These are phyloP conservation scores for Ottelia alismoides DNA, from an alignment of 106 monocot genomes.

Conservation along the genomic window DNA sequence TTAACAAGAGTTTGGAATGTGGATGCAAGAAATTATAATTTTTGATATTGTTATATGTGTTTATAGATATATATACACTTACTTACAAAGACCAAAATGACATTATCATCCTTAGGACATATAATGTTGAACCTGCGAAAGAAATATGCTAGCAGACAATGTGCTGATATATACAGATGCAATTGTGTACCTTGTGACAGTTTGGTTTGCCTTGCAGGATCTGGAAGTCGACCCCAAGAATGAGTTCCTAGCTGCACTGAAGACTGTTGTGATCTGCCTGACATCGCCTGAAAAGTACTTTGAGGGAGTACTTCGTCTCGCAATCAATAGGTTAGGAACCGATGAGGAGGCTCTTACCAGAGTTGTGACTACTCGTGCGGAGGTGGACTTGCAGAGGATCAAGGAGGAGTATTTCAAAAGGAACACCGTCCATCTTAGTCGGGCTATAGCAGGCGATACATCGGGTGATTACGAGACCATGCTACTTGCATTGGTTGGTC, in stretches of 20 bases:
- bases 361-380: constrained; percentile 54
- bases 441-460: constrained; percentile 41
- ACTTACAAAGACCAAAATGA: too few species aligned
- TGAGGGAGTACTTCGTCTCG: constrained; percentile 47
- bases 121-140: too few species aligned
- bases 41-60: too few species aligned
- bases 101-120: too few species aligned
- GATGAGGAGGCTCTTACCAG: constrained; percentile 63
- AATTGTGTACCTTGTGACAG: too few species aligned
- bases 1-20: too few species aligned
- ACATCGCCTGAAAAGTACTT: constrained; percentile 47
- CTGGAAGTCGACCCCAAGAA: constrained; percentile 52
- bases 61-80: too few species aligned
- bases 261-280: constrained; percentile 26
- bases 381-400: constrained; percentile 48
- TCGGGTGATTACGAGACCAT: constrained; percentile 56
- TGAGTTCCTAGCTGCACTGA: constrained; percentile 44
- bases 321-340: constrained; percentile 49
- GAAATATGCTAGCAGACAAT: too few species aligned
- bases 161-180: too few species aligned
- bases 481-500: constrained; percentile 43
- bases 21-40: too few species aligned
- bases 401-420: constrained; percentile 51
- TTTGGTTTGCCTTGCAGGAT: constrained; percentile 26
- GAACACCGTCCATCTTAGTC: constrained; percentile 44